A percentile compares a stretch with the other conserved stretches of the same genome.
Evolutionary conservation across 176 grass and related monocot genomes (phyloP).

Genomic region (sorghum (Sorghum bicolor)): DNA sequence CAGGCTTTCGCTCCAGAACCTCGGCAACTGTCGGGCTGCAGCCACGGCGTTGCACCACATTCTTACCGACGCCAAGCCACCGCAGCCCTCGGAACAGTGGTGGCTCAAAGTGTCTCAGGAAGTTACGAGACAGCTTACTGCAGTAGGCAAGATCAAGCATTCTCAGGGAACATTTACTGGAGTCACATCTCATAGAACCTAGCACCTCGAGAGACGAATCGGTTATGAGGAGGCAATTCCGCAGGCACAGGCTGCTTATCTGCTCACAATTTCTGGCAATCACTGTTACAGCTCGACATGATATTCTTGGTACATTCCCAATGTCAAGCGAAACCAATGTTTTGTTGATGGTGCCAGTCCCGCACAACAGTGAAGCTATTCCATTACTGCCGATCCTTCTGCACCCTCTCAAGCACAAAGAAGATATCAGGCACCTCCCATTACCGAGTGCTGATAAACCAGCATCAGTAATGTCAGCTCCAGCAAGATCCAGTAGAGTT

Average conservation of each 20-base stretch:
- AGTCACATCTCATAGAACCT: slow-evolving; percentile 39
- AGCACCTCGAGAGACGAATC: slow-evolving; percentile 60
- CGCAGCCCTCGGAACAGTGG: slow-evolving; percentile 77
- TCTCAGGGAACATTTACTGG: slow-evolving; percentile 52
- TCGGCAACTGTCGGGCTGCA: slow-evolving; percentile 42
- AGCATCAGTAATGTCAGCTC: slow-evolving; percentile 76
- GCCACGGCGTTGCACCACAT: slow-evolving; percentile 41
- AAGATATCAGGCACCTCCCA: slow-evolving; percentile 59
- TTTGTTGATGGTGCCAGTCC: slow-evolving; percentile 56
- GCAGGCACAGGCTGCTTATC: slow-evolving; percentile 61
- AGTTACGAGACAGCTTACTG: slow-evolving; percentile 54
- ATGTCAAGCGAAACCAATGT: slow-evolving; percentile 62
- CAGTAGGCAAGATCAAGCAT: slow-evolving; percentile 90
- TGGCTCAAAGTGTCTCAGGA: slow-evolving; percentile 42
- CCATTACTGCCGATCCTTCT: slow-evolving; percentile 83
- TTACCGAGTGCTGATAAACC: slow-evolving; percentile 73
- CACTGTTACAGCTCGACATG: slow-evolving; percentile 48
- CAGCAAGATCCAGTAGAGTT: slow-evolving; percentile 69
- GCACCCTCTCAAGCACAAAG: slow-evolving; percentile 75
- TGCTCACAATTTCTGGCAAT: slow-evolving; percentile 60
- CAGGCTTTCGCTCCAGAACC: slow-evolving; percentile 51
- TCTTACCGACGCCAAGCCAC: slow-evolving; percentile 91
- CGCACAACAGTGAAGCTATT: slow-evolving; percentile 56
- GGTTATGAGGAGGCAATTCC: slow-evolving; percentile 62
- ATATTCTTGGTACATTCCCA: slow-evolving; percentile 69